Base-by-base conservation (phyloP, 169 alveolate species). In the Plasmodium inui region DNA sequence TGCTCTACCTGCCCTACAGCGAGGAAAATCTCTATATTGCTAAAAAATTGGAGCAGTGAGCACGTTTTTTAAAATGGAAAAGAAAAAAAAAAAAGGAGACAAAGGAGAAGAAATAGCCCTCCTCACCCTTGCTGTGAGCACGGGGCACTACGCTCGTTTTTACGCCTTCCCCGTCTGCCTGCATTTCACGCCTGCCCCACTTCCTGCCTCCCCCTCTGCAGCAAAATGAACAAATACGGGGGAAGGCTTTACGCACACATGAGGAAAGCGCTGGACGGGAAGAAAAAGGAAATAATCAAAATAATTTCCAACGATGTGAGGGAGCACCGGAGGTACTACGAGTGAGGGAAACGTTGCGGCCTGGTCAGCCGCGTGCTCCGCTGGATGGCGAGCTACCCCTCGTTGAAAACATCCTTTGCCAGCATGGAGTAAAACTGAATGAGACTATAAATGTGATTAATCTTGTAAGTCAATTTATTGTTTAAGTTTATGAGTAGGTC, bases 261-360 rank as follows among this genome's bases (percentile, higher is more conserved):
- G 70, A 44, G 82, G 4, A 55, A 86, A 53, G 67, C 57, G 28
- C 44, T 86, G 71, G 93, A 86, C 70, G 81, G 34, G 17, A 86
- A 70, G 71, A 86, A 86, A 76, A 86, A 74, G 41, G 93, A 86
- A 55, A 37, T 76, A 19, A 86, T 86, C 17, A 86, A 86, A 86
- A 74, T 86, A 5, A 86, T 86, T 86, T 76, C 93, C 79, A 74
- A 55, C 86, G 93, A 86, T 74, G 81, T 74, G 80, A 86, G 76
- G 44, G 41, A 32, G 26, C 44, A 86, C 50, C 78, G 93, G 22
- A 76, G 61, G 70, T 86, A 86, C 44, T 86, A 86, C 71, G 86
- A 86, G 46, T 76, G 46, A 83, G 22, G n/a, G n/a, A n/a, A n/a
- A n/a, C n/a, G n/a, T n/a, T n/a, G n/a, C n/a, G n/a, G n/a, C n/a